Evolutionary conservation across 208 protist genomes (phyloP).

Genomic region (Endotrypanum monterogeii): DNA sequence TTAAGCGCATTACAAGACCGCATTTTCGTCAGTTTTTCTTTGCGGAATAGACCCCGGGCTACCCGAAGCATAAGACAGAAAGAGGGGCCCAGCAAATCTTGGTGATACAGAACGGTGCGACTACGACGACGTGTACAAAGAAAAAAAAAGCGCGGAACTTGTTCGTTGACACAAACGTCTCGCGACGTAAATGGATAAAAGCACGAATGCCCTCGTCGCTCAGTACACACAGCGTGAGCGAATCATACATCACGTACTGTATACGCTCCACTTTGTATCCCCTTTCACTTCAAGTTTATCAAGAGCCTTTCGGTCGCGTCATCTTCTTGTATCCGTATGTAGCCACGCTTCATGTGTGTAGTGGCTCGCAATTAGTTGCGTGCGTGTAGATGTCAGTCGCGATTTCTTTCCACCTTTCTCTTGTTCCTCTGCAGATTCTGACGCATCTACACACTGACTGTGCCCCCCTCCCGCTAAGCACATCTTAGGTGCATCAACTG

Average conservation of each 20-base stretch:
- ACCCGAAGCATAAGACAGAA: neutral
- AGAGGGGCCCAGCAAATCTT: neutral
- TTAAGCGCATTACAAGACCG: too few species aligned
- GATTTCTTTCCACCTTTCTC: neutral
- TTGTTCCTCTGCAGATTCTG: neutral
- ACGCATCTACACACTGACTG: neutral
- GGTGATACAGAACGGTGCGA: neutral
- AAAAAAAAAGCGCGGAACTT: neutral
- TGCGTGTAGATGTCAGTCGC: neutral
- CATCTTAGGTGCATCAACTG: neutral
- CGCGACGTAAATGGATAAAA: neutral
- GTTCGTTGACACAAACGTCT: neutral
- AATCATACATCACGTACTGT: neutral
- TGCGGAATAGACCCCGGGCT: neutral
- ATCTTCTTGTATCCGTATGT: neutral
- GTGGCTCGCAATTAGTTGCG: neutral
- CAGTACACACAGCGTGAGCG: neutral
- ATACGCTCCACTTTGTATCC: neutral
- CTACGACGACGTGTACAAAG: neutral
- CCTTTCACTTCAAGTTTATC: neutral
- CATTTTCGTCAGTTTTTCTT: neutral
- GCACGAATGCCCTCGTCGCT: neutral
- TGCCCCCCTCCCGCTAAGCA: neutral
- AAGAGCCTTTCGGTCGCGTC: too few species aligned
- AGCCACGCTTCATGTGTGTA: neutral